Percentiles rank a stretch among this genome's conserved stretches.
Evolutionary conservation across 805 yeast species (phyloP).

Genomic region (Hemisphaericaspora nanyangensis): DNA sequence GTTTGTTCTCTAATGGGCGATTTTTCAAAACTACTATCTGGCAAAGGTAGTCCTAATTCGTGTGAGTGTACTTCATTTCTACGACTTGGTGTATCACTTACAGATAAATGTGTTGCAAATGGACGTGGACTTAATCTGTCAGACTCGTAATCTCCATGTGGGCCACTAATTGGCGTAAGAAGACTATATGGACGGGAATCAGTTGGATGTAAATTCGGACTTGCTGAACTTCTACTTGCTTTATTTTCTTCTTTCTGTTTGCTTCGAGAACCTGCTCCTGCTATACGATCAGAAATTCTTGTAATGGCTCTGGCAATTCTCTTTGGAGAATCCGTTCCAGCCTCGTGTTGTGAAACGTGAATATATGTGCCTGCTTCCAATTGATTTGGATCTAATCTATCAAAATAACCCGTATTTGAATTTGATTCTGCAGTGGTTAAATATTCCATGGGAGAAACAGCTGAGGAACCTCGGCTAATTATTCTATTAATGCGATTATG

Average conservation of each 20-base stretch:
- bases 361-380: conserved; percentile 16
- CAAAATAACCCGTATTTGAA: neutral
- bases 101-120: neutral
- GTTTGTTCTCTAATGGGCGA: neutral
- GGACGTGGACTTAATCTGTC: neutral
- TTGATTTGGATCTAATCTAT: conserved; percentile 5
- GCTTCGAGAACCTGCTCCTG: conserved; percentile 23
- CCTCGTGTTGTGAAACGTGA: conserved; percentile 4
- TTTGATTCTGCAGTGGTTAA: neutral
- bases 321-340: conserved; percentile 15
- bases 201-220: neutral
- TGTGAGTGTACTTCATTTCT: neutral
- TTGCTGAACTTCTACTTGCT: neutral
- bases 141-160: neutral
- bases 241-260: neutral
- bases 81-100: neutral
- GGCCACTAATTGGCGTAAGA: conserved; percentile 4
- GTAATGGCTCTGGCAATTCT: conserved; percentile 23
- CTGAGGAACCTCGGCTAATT: neutral
- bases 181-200: conserved; percentile 1
- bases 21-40: too few species aligned
- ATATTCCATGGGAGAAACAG: neutral
- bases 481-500: neutral
- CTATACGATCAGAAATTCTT: conserved; percentile 32
- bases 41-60: neutral